Evolutionary conservation across 169 alveolate species (phyloP), one percentile per base, ranked within the genome.

Genomic region (Plasmodium malariae): DNA sequence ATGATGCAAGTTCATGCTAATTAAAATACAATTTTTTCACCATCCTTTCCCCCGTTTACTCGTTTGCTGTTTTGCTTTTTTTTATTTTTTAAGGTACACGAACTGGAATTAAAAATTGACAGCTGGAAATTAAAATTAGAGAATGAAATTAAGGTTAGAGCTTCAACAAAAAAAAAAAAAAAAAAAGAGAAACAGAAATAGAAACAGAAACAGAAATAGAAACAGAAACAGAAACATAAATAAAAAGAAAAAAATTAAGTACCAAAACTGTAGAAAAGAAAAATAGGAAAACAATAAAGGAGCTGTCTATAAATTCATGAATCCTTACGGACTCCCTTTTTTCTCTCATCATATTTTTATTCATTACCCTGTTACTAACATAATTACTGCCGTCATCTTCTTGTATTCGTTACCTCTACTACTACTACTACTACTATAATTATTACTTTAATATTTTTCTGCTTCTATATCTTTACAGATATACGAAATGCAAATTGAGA

Each of bases 111-210:
- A n/a, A 74, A 74, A 60, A 74, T 74, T 21, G 74, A 60, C 21
- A 74, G 34, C 67, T 74, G 88, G 88, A 74, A 74, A 36, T 30
- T 74, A n/a, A 74, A 74, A 32, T 37, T 74, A 48, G 88, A 74
- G 54, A 74, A 74, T 74, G 88, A 74, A 6, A 43, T 74, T 2
- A 74, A 59, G 63, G 74, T 74, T 24, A 43, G 60, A 0, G 1
- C 9, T n/a, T n/a, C n/a, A n/a, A n/a, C n/a, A n/a, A n/a, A n/a
- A n/a, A n/a, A n/a, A n/a, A n/a, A n/a, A n/a, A 45, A 9, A 17
- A 2, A 36, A 49, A 51, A 54, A 54, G n/a, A n/a, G n/a, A n/a
- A n/a, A n/a, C n/a, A n/a, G n/a, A n/a, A n/a, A n/a, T n/a, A n/a
- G n/a, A n/a, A n/a, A n/a, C n/a, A n/a, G n/a, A n/a, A n/a, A n/a